These are phyloP conservation scores for Penicillium turbatum DNA, from an alignment of 495 filamentous ascomycete species.

Conservation along the genomic window DNA sequence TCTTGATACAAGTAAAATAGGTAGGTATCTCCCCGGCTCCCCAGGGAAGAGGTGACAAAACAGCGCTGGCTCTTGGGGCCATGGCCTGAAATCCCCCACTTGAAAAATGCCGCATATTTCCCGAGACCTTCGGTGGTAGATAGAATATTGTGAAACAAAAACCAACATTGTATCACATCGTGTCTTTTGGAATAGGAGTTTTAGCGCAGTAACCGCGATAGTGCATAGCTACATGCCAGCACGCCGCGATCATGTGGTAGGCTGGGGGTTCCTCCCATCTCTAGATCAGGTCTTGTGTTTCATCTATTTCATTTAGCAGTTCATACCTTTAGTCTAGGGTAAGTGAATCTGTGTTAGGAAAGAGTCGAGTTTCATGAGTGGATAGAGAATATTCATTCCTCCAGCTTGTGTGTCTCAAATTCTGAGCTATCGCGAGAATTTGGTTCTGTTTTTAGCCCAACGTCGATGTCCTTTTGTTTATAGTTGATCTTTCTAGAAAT, in stretches of 20 bases:
- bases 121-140: conserved; percentile 7
- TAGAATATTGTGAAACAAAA: conserved; percentile 13
- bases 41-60: not conserved
- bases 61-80: not conserved
- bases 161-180: not conserved
- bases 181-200: not conserved
- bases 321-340: not conserved
- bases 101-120: conserved; percentile 3
- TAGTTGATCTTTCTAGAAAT: not conserved
- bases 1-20: not conserved
- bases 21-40: not conserved
- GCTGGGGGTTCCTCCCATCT: not conserved
- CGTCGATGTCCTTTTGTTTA: not conserved
- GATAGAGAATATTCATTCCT: not conserved
- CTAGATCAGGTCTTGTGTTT: not conserved
- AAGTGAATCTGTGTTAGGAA: not conserved
- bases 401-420: not conserved
- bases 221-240: conserved; percentile 16
- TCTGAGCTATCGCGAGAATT: not conserved
- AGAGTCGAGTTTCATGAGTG: not conserved
- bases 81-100: not conserved
- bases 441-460: not conserved
- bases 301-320: not conserved
- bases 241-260: conserved; percentile 4
- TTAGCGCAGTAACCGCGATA: conserved; percentile 14